Conservation (phyloP, 2,329 filamentous ascomycete genomes). For the Sclerotinia nivalis region DNA sequence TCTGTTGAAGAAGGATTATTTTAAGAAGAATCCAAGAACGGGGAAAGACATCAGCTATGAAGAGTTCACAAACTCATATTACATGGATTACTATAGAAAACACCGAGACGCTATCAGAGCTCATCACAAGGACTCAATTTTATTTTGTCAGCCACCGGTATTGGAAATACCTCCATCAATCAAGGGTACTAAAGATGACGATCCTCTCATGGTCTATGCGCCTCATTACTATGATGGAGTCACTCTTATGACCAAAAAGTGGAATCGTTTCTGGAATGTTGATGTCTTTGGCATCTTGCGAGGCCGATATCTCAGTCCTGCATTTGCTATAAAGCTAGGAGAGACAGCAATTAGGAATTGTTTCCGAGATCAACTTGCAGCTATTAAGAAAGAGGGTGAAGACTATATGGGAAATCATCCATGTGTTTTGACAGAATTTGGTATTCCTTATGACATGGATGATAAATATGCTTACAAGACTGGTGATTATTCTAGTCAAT, state of each 20-base stretch:
- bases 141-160: conserved; percentile 89
- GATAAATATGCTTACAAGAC: conserved; percentile 93
- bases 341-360: conserved; percentile 94
- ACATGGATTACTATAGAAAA: conserved; percentile 79
- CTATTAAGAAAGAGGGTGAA: conserved; percentile 81
- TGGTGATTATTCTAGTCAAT: conserved; percentile 91
- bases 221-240: conserved; percentile 97
- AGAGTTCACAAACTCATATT: conserved; percentile 87
- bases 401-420: conserved; percentile 87
- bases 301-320: conserved; percentile 83
- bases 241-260: conserved; percentile 96
- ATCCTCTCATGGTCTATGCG: conserved; percentile 86
- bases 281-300: conserved; percentile 91
- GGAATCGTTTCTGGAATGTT: conserved; percentile 97
- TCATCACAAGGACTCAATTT: conserved; percentile 76
- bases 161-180: conserved; percentile 87
- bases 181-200: conserved; percentile 85
- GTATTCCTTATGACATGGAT: conserved; percentile 99
- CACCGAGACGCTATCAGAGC: conserved; percentile 74
- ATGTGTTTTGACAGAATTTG: conserved; percentile 89
- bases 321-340: conserved; percentile 88
- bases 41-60: conserved; percentile 76
- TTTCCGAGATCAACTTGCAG: conserved; percentile 81
- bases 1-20: conserved; percentile 83
- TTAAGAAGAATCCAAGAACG: conserved; percentile 73